These are phyloP conservation scores for Stachybotrys chartarum DNA, from an alignment of 2,329 filamentous ascomycete genomes.

Conservation along the genomic window DNA sequence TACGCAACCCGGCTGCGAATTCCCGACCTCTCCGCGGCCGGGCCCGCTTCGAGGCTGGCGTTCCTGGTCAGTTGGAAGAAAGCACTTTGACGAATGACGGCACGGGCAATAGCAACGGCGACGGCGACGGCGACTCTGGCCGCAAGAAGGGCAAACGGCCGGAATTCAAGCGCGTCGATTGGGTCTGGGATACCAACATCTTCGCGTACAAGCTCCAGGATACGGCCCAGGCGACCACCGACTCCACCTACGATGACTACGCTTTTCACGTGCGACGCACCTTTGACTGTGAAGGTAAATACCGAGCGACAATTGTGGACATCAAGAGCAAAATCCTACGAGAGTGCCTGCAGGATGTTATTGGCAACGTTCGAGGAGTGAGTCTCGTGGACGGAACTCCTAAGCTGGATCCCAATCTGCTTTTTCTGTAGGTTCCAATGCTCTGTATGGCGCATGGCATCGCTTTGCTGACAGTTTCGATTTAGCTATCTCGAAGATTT, in stretches of 20 bases:
- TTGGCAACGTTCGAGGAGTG: slow-evolving; percentile 40
- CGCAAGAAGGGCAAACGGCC: slow-evolving; percentile 15
- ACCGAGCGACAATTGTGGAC: slow-evolving; percentile 64
- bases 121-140: slow-evolving; percentile 3
- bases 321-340: slow-evolving; percentile 78
- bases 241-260: slow-evolving; percentile 65
- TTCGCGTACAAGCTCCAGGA: slow-evolving; percentile 49
- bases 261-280: slow-evolving; percentile 76
- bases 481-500: slow-evolving; percentile 68
- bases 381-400: slow-evolving; percentile 76
- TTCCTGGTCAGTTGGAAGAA: neutral
- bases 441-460: neutral
- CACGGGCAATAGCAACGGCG: neutral
- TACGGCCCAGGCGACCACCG: slow-evolving; percentile 36
- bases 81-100: neutral
- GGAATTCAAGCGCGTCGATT: slow-evolving; percentile 46
- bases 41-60: neutral
- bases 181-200: slow-evolving; percentile 43
- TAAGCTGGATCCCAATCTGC: slow-evolving; percentile 61
- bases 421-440: slow-evolving; percentile 48
- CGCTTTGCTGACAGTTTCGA: too few relatives aligned
- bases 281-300: slow-evolving; percentile 82
- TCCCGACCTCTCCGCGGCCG: neutral
- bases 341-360: slow-evolving; percentile 44
- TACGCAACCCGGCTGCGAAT: neutral